Percentiles rank a stretch among this genome's conserved stretches.
phyloP scores from a whole-genome alignment of 495 filamentous ascomycete genomes.

The Ascobolus immersus region DNA sequence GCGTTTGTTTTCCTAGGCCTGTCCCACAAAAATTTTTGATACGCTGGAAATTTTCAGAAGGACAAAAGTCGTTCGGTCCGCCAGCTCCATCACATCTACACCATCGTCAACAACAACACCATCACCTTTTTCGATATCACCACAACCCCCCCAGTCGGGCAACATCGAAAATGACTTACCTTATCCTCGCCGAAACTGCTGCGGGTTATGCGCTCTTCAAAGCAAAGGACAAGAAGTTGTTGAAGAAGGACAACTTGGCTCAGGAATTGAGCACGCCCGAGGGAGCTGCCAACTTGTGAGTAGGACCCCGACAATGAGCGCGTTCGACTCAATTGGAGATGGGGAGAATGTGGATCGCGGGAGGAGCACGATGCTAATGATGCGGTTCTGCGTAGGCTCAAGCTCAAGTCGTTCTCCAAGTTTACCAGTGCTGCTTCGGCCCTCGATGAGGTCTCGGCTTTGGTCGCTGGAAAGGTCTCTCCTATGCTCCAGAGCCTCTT shows the following conservation, averaged over 20 bases:
- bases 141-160: not conserved
- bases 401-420: constrained; percentile 88
- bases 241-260: constrained; percentile 56
- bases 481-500: constrained; percentile 61
- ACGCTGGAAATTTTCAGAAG: too few relatives aligned
- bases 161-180: constrained; percentile 38
- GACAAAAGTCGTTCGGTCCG: too few relatives aligned
- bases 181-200: constrained; percentile 74
- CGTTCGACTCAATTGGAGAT: not conserved
- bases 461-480: constrained; percentile 90
- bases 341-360: not conserved
- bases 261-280: constrained; percentile 55
- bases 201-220: constrained; percentile 96
- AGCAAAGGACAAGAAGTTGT: constrained; percentile 88
- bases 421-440: constrained; percentile 77
- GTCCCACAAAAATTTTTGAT: too few relatives aligned
- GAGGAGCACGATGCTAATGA: not conserved
- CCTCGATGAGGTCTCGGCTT: constrained; percentile 60
- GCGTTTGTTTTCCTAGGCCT: too few relatives aligned
- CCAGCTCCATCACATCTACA: constrained; percentile 5
- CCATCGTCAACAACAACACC: constrained; percentile 5
- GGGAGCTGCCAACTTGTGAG: constrained; percentile 67
- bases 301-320: constrained; percentile 5
- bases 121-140: too few relatives aligned
- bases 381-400: constrained; percentile 37